Evolutionary conservation across 2,329 filamentous ascomycete species (phyloP).

Genomic region (Fusarium sp.): DNA sequence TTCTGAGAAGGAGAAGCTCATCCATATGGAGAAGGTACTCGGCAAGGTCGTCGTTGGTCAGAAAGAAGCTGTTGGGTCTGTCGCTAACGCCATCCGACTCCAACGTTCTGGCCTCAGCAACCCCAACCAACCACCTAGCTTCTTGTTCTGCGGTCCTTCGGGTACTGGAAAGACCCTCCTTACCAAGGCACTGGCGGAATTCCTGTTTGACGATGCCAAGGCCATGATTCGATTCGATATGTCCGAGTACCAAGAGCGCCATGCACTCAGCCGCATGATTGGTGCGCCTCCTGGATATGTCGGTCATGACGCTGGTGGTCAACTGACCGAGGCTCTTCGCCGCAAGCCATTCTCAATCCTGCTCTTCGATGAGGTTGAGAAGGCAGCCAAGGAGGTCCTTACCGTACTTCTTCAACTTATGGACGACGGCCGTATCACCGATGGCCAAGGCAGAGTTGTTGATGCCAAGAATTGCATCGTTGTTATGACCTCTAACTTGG

Average conservation of each 20-base stretch:
- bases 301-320: conserved; percentile 93
- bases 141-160: conserved; percentile 98
- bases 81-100: conserved; percentile 94
- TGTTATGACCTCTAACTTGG: conserved; percentile 98
- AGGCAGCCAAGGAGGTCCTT: conserved; percentile 96
- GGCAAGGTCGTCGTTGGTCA: conserved; percentile 90
- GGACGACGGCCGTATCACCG: conserved; percentile 98
- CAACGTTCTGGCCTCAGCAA: conserved; percentile 95
- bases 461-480: conserved; percentile 99
- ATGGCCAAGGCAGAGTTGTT: conserved; percentile 93
- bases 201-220: conserved; percentile 96
- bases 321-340: conserved; percentile 93
- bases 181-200: conserved; percentile 96
- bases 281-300: conserved; percentile 97
- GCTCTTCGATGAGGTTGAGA: conserved; percentile 97
- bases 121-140: conserved; percentile 95
- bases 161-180: conserved; percentile 98
- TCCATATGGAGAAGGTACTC: conserved; percentile 93
- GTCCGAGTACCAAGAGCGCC: conserved; percentile 99
- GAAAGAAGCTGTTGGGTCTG: conserved; percentile 89
- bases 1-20: conserved; percentile 97
- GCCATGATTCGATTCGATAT: conserved; percentile 99
- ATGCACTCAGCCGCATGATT: conserved; percentile 96
- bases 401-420: conserved; percentile 99
- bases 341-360: conserved; percentile 97